Conservation (phyloP, 2,329 filamentous ascomycete species). For the Colletotrichum gigasporum region DNA sequence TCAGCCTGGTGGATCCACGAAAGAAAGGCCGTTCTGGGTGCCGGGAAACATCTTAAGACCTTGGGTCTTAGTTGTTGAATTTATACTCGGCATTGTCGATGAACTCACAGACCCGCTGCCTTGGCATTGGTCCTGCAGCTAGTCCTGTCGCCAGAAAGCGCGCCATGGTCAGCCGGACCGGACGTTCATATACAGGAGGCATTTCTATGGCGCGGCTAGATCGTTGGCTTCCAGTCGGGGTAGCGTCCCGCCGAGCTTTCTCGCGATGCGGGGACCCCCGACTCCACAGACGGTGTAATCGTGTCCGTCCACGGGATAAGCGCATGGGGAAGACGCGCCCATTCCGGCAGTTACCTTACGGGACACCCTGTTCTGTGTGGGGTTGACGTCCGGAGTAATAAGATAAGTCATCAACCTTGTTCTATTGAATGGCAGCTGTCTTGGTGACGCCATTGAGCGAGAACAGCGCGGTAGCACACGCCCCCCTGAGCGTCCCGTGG, state of each 20-base stretch:
- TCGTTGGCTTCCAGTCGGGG: constrained; percentile 2
- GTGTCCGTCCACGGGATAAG: constrained; percentile 1
- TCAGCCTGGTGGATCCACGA: background rate
- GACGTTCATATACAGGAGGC: background rate
- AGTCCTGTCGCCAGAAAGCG: background rate
- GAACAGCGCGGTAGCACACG: no score
- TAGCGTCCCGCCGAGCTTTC: constrained; percentile 15
- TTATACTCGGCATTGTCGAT: background rate
- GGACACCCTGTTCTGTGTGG: background rate
- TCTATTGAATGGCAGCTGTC: background rate
- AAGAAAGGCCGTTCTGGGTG: background rate
- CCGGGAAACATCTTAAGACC: background rate
- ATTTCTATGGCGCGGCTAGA: constrained; percentile 24
- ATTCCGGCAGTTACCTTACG: background rate
- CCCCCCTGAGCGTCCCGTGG: no score
- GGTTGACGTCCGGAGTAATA: constrained; percentile 2
- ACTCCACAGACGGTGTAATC: constrained; percentile 16
- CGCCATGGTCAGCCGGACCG: background rate
- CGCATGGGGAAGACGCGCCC: constrained; percentile 9
- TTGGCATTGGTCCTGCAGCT: background rate
- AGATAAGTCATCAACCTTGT: background rate
- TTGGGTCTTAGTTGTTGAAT: background rate
- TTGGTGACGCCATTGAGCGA: background rate
- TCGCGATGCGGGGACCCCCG: background rate
- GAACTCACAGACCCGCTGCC: background rate